A percentile compares a stretch with the other conserved stretches of the same genome.
phyloP scores from a whole-genome alignment of 345 rosid species.

The Arabidopsis suecica region DNA sequence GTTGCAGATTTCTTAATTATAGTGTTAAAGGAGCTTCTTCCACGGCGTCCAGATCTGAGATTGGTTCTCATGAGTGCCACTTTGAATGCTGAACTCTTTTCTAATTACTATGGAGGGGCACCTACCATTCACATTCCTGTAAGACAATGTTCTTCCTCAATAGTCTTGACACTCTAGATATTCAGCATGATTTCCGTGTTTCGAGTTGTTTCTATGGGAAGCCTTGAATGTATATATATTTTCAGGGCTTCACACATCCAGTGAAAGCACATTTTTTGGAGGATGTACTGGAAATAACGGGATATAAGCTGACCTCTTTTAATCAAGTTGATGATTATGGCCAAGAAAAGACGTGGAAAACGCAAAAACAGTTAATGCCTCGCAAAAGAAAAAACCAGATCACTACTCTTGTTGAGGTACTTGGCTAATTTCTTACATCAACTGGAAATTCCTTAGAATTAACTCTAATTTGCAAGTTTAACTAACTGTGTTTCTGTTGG shows the following conservation, averaged over 20 bases:
- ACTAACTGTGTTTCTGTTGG: slow-evolving; percentile 19
- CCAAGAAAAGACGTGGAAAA: slow-evolving; percentile 97
- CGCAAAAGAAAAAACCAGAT: slow-evolving; percentile 95
- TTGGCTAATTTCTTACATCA: background rate
- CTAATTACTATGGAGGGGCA: slow-evolving; percentile 86
- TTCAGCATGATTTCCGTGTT: slow-evolving; percentile 5
- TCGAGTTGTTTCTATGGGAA: slow-evolving; percentile 2
- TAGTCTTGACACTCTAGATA: slow-evolving; percentile 21
- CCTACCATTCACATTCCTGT: slow-evolving; percentile 95
- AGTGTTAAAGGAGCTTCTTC: slow-evolving; percentile 96
- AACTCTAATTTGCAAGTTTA: slow-evolving; percentile 8
- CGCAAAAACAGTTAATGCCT: slow-evolving; percentile 82
- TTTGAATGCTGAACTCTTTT: slow-evolving; percentile 93
- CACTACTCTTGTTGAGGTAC: slow-evolving; percentile 95
- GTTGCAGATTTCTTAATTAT: slow-evolving; percentile 87
- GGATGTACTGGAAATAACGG: slow-evolving; percentile 87
- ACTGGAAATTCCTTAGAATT: slow-evolving; percentile 29
- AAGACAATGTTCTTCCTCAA: slow-evolving; percentile 41
- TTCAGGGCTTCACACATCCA: slow-evolving; percentile 92
- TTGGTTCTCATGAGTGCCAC: slow-evolving; percentile 99
- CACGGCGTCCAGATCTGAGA: slow-evolving; percentile 92
- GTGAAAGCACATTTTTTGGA: slow-evolving; percentile 86
- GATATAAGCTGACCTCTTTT: slow-evolving; percentile 83
- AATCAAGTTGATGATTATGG: slow-evolving; percentile 99
- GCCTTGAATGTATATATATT: background rate